Conservation (phyloP, 176 grass and related monocot species). For the Rhipidocladum racemiflorum region DNA sequence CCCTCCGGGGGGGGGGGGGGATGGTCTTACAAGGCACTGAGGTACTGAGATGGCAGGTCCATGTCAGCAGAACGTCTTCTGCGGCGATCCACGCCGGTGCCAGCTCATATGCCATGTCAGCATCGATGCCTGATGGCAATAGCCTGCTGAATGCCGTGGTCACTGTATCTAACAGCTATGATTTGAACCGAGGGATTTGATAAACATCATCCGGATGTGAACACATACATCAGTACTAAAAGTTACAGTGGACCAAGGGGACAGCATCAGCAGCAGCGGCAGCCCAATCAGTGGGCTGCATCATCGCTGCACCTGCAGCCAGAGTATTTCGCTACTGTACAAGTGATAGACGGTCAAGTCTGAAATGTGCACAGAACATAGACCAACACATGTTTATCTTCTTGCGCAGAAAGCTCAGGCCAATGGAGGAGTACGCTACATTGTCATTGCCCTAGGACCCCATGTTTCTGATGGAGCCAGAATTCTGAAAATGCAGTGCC, state of each 20-base stretch:
- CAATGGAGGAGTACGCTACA: neutral
- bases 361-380: neutral
- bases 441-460: neutral
- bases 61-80: neutral
- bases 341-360: neutral
- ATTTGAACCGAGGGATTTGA: no score
- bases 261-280: neutral
- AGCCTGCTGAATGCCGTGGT: neutral
- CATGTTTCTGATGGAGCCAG: neutral
- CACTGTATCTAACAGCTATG: neutral
- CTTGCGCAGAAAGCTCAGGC: neutral
- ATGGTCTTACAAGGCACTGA: neutral
- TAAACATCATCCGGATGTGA: neutral
- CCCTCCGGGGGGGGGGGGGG: no score
- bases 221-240: neutral
- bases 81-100: neutral
- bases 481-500: neutral
- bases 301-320: neutral
- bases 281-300: neutral
- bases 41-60: neutral
- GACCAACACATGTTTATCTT: neutral
- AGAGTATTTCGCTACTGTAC: neutral
- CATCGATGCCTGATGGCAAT: neutral
- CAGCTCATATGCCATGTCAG: neutral
- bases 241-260: neutral